Percentiles rank a stretch among this genome's conserved stretches.
phyloP scores from a whole-genome alignment of 495 filamentous ascomycete genomes.

The Hyaloscypha variabilis region DNA sequence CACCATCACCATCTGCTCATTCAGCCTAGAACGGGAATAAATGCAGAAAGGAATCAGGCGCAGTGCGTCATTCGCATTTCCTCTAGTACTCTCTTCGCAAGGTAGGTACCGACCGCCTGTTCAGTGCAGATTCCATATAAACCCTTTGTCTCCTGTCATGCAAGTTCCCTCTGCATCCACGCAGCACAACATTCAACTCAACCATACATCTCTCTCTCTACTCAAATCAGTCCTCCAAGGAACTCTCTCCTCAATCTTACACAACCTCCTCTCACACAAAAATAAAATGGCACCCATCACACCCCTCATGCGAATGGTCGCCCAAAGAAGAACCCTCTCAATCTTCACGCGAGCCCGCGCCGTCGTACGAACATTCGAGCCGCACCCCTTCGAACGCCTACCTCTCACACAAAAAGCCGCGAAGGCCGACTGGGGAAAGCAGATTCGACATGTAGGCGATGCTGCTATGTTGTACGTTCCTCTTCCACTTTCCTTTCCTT shows the following conservation, averaged over 20 bases:
- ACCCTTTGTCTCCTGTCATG: slow-evolving; percentile 1
- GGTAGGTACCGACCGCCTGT: slow-evolving; percentile 1
- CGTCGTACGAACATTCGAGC: slow-evolving; percentile 4
- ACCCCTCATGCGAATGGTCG: background rate
- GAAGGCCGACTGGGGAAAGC: slow-evolving; percentile 27
- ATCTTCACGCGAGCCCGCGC: slow-evolving; percentile 16
- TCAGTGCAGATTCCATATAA: background rate
- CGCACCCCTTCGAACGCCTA: slow-evolving; percentile 25
- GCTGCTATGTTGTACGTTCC: slow-evolving; percentile 26
- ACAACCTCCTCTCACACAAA: background rate
- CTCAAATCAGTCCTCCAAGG: background rate
- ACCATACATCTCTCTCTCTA: background rate
- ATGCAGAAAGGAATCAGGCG: slow-evolving; percentile 10
- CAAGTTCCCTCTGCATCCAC: background rate
- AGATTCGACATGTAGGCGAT: slow-evolving; percentile 12
- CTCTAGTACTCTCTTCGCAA: background rate
- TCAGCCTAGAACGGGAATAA: background rate
- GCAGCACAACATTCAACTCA: slow-evolving; percentile 12
- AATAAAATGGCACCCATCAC: slow-evolving; percentile 16
- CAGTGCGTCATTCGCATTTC: background rate
- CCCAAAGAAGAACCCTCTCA: slow-evolving; percentile 20
- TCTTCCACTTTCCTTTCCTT: no score
- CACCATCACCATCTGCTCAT: background rate
- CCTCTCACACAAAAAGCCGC: slow-evolving; percentile 14
- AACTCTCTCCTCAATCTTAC: background rate